Conservation (phyloP, 805 yeast genomes). For the Saturnispora sekii region DNA sequence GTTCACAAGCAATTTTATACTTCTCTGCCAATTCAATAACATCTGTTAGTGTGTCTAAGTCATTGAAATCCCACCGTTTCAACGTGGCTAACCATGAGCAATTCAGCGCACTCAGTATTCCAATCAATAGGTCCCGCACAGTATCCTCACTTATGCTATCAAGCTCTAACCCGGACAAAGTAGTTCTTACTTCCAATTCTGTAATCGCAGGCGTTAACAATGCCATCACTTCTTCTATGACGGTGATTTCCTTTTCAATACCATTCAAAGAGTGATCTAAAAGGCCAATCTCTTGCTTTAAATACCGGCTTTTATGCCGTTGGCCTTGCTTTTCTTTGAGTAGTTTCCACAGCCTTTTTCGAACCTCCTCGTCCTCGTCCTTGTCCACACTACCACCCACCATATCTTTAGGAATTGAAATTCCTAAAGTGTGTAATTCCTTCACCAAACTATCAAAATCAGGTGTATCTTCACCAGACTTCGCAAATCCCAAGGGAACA, state of each 20-base stretch:
- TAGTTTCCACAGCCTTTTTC: not conserved
- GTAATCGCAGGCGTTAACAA: not conserved
- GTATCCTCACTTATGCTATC: not conserved
- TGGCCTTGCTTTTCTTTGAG: not conserved
- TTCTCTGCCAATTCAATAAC: slow-evolving; percentile 18
- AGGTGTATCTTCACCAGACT: slow-evolving; percentile 16
- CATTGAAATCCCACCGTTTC: slow-evolving; percentile 30
- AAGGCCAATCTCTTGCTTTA: no score
- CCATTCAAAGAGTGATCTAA: no score
- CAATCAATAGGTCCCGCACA: slow-evolving; percentile 8
- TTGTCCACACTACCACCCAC: slow-evolving; percentile 17
- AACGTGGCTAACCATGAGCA: slow-evolving; percentile 17
- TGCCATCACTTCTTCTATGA: no score
- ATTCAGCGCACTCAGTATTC: slow-evolving; percentile 16
- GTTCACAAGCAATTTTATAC: slow-evolving; percentile 8
- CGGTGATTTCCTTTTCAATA: no score
- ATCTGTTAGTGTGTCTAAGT: slow-evolving; percentile 21
- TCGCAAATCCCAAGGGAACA: slow-evolving; percentile 9
- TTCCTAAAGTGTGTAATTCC: slow-evolving; percentile 27
- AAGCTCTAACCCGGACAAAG: no score
- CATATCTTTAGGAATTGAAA: slow-evolving; percentile 28
- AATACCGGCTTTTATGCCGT: no score
- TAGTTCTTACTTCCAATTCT: slow-evolving; percentile 14
- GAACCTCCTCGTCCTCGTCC: not conserved
- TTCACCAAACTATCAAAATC: slow-evolving; percentile 31